Evolutionary conservation across 2,329 filamentous ascomycete genomes (phyloP).

Genomic region (Coniochaeta ligniaria): DNA sequence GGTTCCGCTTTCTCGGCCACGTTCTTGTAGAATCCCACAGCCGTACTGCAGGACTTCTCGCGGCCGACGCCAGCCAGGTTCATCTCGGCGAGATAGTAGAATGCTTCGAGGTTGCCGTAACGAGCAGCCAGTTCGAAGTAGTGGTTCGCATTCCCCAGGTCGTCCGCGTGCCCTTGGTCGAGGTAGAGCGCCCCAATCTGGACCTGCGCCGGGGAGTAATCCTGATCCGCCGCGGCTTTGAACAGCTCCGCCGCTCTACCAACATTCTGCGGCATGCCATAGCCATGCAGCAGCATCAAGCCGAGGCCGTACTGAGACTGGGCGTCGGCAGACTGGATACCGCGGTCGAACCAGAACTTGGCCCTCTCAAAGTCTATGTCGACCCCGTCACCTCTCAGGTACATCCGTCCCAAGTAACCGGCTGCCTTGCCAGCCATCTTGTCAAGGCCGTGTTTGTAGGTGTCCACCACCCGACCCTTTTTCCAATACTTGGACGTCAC

Average conservation of each 20-base stretch:
- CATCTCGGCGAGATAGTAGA: constrained; percentile 88
- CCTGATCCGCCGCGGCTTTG: constrained; percentile 72
- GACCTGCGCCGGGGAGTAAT: constrained; percentile 73
- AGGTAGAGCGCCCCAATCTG: constrained; percentile 78
- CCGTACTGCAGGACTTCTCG: constrained; percentile 70
- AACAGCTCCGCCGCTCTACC: constrained; percentile 69
- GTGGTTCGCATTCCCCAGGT: constrained; percentile 68
- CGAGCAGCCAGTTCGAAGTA: constrained; percentile 84
- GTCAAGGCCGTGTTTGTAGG: constrained; percentile 63
- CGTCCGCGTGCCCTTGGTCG: constrained; percentile 66
- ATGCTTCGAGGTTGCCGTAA: constrained; percentile 79
- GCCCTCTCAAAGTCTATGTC: constrained; percentile 72
- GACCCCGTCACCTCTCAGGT: constrained; percentile 78
- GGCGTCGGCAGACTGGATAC: constrained; percentile 66
- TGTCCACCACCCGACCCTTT: constrained; percentile 65
- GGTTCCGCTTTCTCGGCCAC: constrained; percentile 68
- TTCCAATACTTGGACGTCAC: constrained; percentile 78
- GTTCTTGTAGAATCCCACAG: constrained; percentile 75
- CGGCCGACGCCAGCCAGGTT: constrained; percentile 72
- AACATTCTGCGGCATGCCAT: constrained; percentile 61
- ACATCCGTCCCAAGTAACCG: constrained; percentile 84
- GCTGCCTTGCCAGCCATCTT: constrained; percentile 77
- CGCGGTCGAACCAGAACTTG: constrained; percentile 75
- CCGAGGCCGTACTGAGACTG: constrained; percentile 81
- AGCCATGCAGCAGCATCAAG: constrained; percentile 74